phyloP scores from a whole-genome alignment of 805 yeast species.

The Brettanomyces anomalus region DNA sequence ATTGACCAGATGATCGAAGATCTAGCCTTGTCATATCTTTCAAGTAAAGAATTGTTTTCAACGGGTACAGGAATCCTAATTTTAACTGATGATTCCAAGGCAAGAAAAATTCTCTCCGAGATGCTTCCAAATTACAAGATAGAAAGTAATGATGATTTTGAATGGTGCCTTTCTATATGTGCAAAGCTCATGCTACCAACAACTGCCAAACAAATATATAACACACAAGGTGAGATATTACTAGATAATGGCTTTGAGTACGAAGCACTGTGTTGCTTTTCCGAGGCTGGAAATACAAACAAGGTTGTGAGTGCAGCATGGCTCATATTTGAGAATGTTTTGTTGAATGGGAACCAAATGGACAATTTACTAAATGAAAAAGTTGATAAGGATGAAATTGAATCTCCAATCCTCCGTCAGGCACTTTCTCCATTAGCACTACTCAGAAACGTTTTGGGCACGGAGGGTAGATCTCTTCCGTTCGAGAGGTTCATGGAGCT shows the following conservation, averaged over 20 bases:
- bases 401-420: slow-evolving; percentile 52
- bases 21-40: slow-evolving; percentile 46
- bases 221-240: slow-evolving; percentile 37
- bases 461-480: slow-evolving; percentile 3
- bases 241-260: slow-evolving; percentile 26
- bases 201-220: slow-evolving; percentile 48
- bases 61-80: slow-evolving; percentile 60
- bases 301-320: slow-evolving; percentile 43
- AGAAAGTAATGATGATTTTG: slow-evolving; percentile 64
- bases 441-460: slow-evolving; percentile 37
- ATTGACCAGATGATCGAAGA: slow-evolving; percentile 36
- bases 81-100: slow-evolving; percentile 34
- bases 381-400: slow-evolving; percentile 16
- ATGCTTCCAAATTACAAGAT: slow-evolving; percentile 53
- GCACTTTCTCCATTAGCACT: slow-evolving; percentile 66
- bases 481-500: slow-evolving; percentile 28
- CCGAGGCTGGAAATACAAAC: slow-evolving; percentile 50
- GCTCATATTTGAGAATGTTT: slow-evolving; percentile 55
- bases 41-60: slow-evolving; percentile 47
- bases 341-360: slow-evolving; percentile 42
- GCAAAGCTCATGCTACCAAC: slow-evolving; percentile 54
- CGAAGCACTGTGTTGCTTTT: slow-evolving; percentile 58
- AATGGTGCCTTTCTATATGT: slow-evolving; percentile 69
- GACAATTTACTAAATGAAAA: slow-evolving; percentile 33
- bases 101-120: slow-evolving; percentile 41